phyloP scores from a whole-genome alignment of 768 basidiomycete species.

The Boletus patriciae region DNA sequence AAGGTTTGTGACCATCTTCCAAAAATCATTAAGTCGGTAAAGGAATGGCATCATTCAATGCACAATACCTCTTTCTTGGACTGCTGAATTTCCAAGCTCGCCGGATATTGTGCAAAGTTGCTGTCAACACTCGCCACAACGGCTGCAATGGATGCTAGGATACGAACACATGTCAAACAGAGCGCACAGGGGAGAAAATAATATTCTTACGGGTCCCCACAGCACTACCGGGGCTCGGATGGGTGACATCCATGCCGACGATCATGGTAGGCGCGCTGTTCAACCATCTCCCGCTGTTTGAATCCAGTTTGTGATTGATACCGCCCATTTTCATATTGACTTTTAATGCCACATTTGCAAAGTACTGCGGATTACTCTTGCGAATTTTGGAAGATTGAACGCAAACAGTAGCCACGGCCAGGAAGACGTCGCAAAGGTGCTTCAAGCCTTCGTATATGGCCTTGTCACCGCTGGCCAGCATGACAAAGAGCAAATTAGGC shows the following conservation, averaged over 20 bases:
- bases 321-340: constrained; percentile 58
- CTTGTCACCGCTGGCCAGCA: constrained; percentile 48
- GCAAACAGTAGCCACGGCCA: constrained; percentile 64
- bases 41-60: background rate
- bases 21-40: background rate
- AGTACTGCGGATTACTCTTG: constrained; percentile 57
- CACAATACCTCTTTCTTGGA: constrained; percentile 64
- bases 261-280: constrained; percentile 46
- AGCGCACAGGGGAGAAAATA: background rate
- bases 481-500: constrained; percentile 46
- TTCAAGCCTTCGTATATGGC: constrained; percentile 53
- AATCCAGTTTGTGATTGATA: constrained; percentile 48
- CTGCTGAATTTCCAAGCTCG: constrained; percentile 49
- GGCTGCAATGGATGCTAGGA: constrained; percentile 48
- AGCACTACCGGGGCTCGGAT: constrained; percentile 74
- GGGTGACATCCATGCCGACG: constrained; percentile 67
- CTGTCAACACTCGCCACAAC: constrained; percentile 51
- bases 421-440: constrained; percentile 49
- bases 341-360: constrained; percentile 56
- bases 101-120: constrained; percentile 50
- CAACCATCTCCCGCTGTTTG: constrained; percentile 40
- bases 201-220: constrained; percentile 41
- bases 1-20: constrained; percentile 50
- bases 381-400: constrained; percentile 71
- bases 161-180: background rate